Evolutionary conservation across 2,329 filamentous ascomycete genomes (phyloP), one percentile per base, ranked within the genome.

Genomic region (Passalora sequoiae): DNA sequence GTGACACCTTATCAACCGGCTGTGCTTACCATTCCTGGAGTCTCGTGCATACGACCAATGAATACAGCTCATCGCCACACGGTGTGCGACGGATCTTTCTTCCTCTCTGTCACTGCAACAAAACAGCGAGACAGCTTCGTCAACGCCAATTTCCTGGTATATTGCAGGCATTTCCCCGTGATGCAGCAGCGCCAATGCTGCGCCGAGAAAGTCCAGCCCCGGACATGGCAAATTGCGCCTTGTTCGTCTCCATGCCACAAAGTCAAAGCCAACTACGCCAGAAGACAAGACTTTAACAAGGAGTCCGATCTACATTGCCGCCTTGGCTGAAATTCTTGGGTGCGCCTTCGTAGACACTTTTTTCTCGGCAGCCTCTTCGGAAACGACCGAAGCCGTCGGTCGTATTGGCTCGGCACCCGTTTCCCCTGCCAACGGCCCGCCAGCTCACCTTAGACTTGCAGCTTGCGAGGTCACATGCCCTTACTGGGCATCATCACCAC

Each of bases 271-370:
- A 20, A 36, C 33, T 4, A 12, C n/a, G 33, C 33, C 10, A 15
- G 7, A 12, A n/a, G 25, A 28, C 37, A 41, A 43, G 33, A 43
- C 37, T 43, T 21, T 37, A 16, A 38, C 25, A 38, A 44, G 38
- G 27, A 45, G 43, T 33, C 27, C 19, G 44, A 42, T 40, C 29
- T 40, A 42, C 41, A 47, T 46, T 22, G 35, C 24, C 42, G 41
- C 30, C 48, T 50, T 50, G 48, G 48, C 44, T 32, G 19, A 30
- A 36, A 40, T 22, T 43, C 47, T 49, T 49, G 43, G 30, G 27
- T 30, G 21, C 29, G 19, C 19, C 15, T 36, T 17, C n/a, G 33
- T 36, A 20, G 31, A 40, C 38, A 27, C 38, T 30, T 31, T n/a
- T 40, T 40, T 40, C 28, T 21, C 16, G 25, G 38, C 15, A 30